Base-by-base conservation (phyloP, 768 basidiomycete species). In the Leccinum disarticulatum region DNA sequence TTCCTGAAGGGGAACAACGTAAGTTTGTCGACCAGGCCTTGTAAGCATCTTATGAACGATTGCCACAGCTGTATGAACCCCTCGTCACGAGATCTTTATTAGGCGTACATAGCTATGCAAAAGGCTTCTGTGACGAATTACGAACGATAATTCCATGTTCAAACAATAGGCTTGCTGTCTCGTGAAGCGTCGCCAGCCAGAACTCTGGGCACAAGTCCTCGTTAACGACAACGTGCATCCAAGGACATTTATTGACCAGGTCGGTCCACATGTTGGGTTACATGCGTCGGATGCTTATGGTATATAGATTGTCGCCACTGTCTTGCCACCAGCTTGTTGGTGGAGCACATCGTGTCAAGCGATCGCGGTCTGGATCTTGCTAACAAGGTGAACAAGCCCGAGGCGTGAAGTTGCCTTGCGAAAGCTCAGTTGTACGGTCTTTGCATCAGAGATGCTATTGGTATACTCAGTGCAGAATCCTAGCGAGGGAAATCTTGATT, bases 51-150 rank as follows among this genome's bases (percentile, higher is more conserved):
- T n/a, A 54, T 31, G 31, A 52, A 64, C 68, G 59, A 62, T 63
- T 28, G 10, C 49, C 65, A 25, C 57, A 95, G 93, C 76, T 98
- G 30, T 99, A 98, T 75, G 96, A 99, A 68, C 97, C 97, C 3
- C 80, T 97, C 52, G 88, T 97, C 43, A 93, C 90, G 97, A 47
- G 96, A 99, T 72, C 97, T 96, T 1, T 98, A 97, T 78, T 81
- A 98, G 59, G 97, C 97, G 19, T 99, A 96, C 77, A 98, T 99
- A 66, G 97, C 97, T 99, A 98, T 70, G 97, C 97, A 38, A 98
- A 98, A 73, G 97, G 97, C 58, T 90, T 98, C 76, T 99, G 97
- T 71, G 97, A 99, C 64, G 94, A 98, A 96, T 99, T 73, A 98
- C 97, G 52, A 98, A 98, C 72, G 95, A 96, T 65, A 99, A 99